Percentiles rank a stretch among this genome's conserved stretches.
Evolutionary conservation across 306 rosid genomes (phyloP).

Genomic region (Heteromeles arbutifolia): DNA sequence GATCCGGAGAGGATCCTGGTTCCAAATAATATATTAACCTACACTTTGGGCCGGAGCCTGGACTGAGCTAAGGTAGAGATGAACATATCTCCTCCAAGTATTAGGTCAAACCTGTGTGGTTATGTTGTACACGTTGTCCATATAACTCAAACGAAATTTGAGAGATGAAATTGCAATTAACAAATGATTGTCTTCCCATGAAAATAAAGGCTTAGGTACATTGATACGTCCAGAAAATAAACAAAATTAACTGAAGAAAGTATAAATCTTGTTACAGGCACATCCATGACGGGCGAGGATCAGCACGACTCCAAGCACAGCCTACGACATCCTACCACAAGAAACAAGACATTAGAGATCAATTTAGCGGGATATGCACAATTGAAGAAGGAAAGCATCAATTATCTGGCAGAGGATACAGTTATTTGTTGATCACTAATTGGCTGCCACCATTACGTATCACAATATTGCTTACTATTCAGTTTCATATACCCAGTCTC

Average conservation of each 20-base stretch:
- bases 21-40: too few relatives aligned
- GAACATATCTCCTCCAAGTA: too few relatives aligned
- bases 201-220: neutral
- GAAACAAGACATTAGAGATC: neutral
- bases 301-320: neutral
- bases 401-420: neutral
- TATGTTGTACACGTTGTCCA: neutral
- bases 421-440: neutral
- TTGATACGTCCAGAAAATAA: neutral
- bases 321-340: constrained; percentile 2
- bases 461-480: neutral
- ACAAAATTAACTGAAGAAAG: neutral
- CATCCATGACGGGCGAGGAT: neutral
- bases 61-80: too few relatives aligned
- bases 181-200: neutral
- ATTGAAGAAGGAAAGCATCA: neutral
- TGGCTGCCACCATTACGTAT: neutral
- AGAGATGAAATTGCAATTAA: neutral
- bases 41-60: too few relatives aligned
- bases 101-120: neutral
- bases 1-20: too few relatives aligned
- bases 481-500: neutral
- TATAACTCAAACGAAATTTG: neutral
- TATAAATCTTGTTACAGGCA: neutral
- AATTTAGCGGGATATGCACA: neutral